Base-by-base conservation (phyloP, 345 rosid genomes). In the Salix purpurea region DNA sequence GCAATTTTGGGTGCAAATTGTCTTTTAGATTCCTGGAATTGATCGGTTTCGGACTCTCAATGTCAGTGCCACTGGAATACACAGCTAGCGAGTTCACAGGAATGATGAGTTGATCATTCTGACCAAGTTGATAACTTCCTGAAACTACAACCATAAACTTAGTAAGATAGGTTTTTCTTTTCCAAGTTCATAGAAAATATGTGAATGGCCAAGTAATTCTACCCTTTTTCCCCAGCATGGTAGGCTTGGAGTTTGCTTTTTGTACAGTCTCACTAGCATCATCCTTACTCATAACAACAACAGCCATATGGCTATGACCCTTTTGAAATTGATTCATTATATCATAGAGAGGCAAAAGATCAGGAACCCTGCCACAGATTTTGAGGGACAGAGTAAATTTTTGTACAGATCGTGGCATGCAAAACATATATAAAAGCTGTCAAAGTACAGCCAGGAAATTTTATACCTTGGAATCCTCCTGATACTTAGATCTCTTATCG, bases 401-500 rank as follows among this genome's bases (percentile, higher is more conserved):
- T 46, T 46, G 52, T 46, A 46, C 52, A 46, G 52, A 46, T 46
- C 14, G 52, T 46, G 52, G 52, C 19, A 46, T 46, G 14, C 52
- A 46, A 46, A 14, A 46, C 18, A 46, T 46, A 46, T 46, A 46
- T 46, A 46, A 46, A 24, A 62, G 66, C 30, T n/a, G 30, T 1
- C 66, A 23, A 74, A 40, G 28, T 19, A 23, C 44, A 7, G 24
- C 8, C 13, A 54, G 62, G 32, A 37, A 64, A 30, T 9, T 16
- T 30, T 44, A 72, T 87, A 90, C 98, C 91, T 89, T 5, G 93
- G 93, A 78, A 90, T 87, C 73, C 81, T 90, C 79, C 98, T 85
- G 72, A 92, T 89, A 7, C 88, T 86, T 62, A 92, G 87, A 73
- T 90, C 91, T 78, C 82, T 88, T 64, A 92, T 83, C 2, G 82